Evolutionary conservation across 208 protist genomes (phyloP), one percentile per base, ranked within the genome.

Genomic region (Leishmania major): DNA sequence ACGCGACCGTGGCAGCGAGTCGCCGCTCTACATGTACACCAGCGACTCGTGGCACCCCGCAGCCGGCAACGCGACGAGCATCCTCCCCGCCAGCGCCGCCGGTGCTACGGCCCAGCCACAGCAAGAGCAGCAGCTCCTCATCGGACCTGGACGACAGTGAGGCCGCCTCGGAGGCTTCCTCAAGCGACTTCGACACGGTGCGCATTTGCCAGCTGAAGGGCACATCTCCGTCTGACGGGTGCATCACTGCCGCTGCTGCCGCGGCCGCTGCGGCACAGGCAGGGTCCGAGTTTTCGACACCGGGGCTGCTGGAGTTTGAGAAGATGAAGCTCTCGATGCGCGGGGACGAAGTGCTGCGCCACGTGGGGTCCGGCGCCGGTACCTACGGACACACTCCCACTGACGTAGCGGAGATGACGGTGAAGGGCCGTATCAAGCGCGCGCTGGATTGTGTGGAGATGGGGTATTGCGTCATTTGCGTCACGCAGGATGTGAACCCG

Each of bases 401-500:
- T 45, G 82, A 89, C 55, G 71, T 75, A 43, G 81, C 75, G 28
- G 84, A 90, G 70, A 81, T 84, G 79, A 81, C 87, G 73, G 77
- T 88, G 51, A 87, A 88, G 83, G 69, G 76, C n/a, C 84, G 88
- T 55, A 59, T 96, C 25, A 60, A 62, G 37, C 76, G 79, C 15
- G 93, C 92, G 22, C 51, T 97, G 15, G 85, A 92, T 53, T 77
- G 84, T 31, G 90, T 92, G 8, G 74, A 84, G 75, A 31, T 82
- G 19, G 91, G 91, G 11, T 59, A 83, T 67, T 93, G 89, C 64
- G 78, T 95, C n/a, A 92, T 97, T 78, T 95, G 92, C 76, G 87
- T 97, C 25, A 89, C 83, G 75, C 88, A 94, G n/a, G 92, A 94
- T 71, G 82, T 95, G 7, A 95, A 94, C 83, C 93, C 93, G 5